Conservation (phyloP, 75 land plant species). For the Selaginella moellendorffii region DNA sequence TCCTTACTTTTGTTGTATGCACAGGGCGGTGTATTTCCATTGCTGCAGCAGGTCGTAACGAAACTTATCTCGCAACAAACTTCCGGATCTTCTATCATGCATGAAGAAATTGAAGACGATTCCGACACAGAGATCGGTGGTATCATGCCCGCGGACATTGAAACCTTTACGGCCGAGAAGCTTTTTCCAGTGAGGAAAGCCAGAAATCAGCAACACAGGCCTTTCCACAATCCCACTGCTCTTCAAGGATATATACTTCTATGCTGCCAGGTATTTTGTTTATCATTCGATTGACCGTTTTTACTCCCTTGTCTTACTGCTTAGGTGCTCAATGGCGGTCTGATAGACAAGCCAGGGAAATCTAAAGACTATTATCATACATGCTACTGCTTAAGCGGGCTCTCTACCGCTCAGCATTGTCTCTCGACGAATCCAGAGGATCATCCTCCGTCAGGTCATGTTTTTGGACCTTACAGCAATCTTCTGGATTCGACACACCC, state of each 20-base stretch:
- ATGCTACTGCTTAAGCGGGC: slow-evolving; percentile 89
- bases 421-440: slow-evolving; percentile 22
- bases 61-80: slow-evolving; percentile 14
- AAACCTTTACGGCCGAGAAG: slow-evolving; percentile 17
- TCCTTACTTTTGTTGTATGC: not conserved
- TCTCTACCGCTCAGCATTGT: slow-evolving; percentile 53
- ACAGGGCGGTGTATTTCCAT: slow-evolving; percentile 17
- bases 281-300: not conserved
- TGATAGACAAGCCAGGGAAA: slow-evolving; percentile 84
- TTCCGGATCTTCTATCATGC: not conserved
- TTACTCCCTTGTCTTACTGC: not conserved
- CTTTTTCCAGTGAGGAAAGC: slow-evolving; percentile 24
- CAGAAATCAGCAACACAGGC: slow-evolving; percentile 19
- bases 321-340: slow-evolving; percentile 62
- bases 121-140: not conserved
- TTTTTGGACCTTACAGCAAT: slow-evolving; percentile 64
- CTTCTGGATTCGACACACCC: slow-evolving; percentile 72
- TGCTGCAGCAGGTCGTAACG: slow-evolving; percentile 13
- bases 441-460: slow-evolving; percentile 46
- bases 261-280: slow-evolving; percentile 62
- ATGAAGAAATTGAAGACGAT: not conserved
- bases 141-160: not conserved
- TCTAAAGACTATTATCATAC: slow-evolving; percentile 69
- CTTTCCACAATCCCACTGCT: slow-evolving; percentile 53
- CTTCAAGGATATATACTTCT: slow-evolving; percentile 77